phyloP scores from a whole-genome alignment of 805 yeast species.

The Saccharomycopsis sp. region DNA sequence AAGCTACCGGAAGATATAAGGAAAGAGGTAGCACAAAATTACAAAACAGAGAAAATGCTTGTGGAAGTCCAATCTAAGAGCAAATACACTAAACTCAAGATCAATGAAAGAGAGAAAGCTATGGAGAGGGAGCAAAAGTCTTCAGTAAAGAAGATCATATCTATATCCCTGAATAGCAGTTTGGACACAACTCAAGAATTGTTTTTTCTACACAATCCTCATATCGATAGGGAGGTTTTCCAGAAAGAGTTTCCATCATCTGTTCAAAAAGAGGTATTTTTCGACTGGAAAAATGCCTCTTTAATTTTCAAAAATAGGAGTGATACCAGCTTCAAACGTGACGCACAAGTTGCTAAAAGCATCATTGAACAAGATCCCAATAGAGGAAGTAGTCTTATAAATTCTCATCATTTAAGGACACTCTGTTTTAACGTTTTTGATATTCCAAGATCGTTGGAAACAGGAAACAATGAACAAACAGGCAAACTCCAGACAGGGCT shows the following conservation, averaged over 20 bases:
- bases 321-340: too few relatives aligned
- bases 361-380: too few relatives aligned
- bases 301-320: conserved; percentile 13
- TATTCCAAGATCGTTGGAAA: too few relatives aligned
- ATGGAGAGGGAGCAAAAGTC: neutral
- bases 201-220: conserved; percentile 13
- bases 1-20: conserved; percentile 60
- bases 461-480: too few relatives aligned
- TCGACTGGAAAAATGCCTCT: conserved; percentile 13
- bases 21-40: conserved; percentile 47
- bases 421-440: too few relatives aligned
- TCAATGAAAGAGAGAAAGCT: neutral
- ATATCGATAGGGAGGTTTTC: conserved; percentile 10
- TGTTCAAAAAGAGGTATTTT: conserved; percentile 9
- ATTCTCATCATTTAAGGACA: too few relatives aligned
- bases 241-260: conserved; percentile 9
- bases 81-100: neutral
- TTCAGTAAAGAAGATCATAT: neutral
- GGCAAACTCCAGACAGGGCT: too few relatives aligned
- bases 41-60: conserved; percentile 24
- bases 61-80: conserved; percentile 6
- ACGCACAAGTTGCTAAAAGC: too few relatives aligned
- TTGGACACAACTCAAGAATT: conserved; percentile 14
- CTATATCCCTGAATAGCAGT: conserved; percentile 1
- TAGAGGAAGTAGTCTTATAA: too few relatives aligned